Evolutionary conservation across 2,329 filamentous ascomycete species (phyloP), one percentile per base, ranked within the genome.

Genomic region (Penicillium sclerotigenum): DNA sequence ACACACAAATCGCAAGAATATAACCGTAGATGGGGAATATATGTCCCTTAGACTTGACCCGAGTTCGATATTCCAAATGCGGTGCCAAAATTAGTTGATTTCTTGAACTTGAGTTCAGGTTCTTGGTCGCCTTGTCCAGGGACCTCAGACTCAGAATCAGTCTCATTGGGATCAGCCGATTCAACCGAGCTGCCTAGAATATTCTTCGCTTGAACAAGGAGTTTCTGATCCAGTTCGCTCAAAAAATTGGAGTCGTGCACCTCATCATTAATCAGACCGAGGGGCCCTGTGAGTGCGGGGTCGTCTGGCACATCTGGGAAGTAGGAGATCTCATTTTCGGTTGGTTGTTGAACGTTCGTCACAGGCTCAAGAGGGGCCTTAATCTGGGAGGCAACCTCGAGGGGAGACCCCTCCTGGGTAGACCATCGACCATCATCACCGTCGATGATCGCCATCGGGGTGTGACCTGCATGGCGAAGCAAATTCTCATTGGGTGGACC

Each of bases 61-160:
- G 49, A 59, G 43, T 63, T 61, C 10, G 64, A 59, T 42, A 61
- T 42, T 45, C 77, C 77, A 71, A 77, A 79, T 5, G 75, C 77
- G 54, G 75, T 76, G n/a, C 76, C 77, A 68, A 79, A 79, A 65
- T 79, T 79, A 18, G 73, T 77, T 16, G 72, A 74, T 26, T 74
- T 73, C 59, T 71, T 78, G 62, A 79, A 73, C 59, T 71, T 76
- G 55, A 78, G 64, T 62, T 75, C 73, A 18, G 71, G 66, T 26
- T 73, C 71, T 28, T 63, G 65, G 37, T 72, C 66, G 38, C 62
- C 60, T 43, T 65, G 65, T 10, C 45, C 54, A 43, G 68, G 58
- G 18, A 58, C 33, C 29, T 67, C 67, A 42, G 61, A 33, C 34
- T 68, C 67, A 31, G 61, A 42, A 16, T 70, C 66, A 6, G 53